phyloP scores from a whole-genome alignment of 257 asterid species.

The Nemophila menziesii region DNA sequence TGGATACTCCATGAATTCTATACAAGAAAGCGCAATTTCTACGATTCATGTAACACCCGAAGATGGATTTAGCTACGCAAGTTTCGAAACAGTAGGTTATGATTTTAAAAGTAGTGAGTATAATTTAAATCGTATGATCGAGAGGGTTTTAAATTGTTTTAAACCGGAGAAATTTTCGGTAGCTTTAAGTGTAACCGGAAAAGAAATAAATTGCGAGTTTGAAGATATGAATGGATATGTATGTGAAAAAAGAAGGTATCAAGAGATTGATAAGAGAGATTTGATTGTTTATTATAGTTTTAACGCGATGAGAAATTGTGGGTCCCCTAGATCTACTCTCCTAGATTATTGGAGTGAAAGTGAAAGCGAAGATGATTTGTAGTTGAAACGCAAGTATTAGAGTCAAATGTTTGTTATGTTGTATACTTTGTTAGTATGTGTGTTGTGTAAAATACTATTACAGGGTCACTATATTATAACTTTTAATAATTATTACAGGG shows the following conservation, averaged over 20 bases:
- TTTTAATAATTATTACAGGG: no score
- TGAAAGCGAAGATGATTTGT: conserved; percentile 55
- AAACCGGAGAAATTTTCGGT: conserved; percentile 56
- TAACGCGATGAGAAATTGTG: conserved; percentile 29
- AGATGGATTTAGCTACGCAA: conserved; percentile 84
- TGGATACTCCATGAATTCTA: conserved; percentile 79
- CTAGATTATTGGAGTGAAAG: conserved; percentile 52
- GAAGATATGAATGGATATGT: conserved; percentile 29
- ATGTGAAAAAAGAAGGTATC: conserved; percentile 40
- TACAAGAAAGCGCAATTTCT: conserved; percentile 51
- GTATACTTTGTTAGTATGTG: no score
- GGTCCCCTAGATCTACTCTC: conserved; percentile 61
- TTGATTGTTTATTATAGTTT: conserved; percentile 38
- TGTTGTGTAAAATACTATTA: no score
- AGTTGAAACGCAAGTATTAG: no score
- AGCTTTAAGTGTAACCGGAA: conserved; percentile 36
- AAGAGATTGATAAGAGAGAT: conserved; percentile 42
- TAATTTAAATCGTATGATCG: conserved; percentile 32
- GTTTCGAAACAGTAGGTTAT: conserved; percentile 72
- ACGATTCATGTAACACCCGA: conserved; percentile 73
- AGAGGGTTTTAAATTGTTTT: conserved; percentile 72
- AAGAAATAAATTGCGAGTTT: conserved; percentile 21
- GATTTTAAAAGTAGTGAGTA: conserved; percentile 29
- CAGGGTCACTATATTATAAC: no score
- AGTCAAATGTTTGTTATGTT: no score